Evolutionary conservation across 768 basidiomycete genomes (phyloP), one percentile per base, ranked within the genome.

Genomic region (Naganishia friedmannii): DNA sequence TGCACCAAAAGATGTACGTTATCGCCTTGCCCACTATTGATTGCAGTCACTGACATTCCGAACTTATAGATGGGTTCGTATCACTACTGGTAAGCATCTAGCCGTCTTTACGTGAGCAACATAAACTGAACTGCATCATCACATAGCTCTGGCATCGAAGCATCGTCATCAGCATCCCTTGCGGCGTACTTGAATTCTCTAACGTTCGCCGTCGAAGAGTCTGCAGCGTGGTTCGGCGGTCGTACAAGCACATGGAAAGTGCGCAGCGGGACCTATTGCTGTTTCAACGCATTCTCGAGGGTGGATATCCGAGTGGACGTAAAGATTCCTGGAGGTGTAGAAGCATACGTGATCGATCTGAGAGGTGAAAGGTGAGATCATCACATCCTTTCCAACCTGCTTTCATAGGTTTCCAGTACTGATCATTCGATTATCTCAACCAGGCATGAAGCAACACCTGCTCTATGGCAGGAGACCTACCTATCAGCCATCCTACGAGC

Each of bases 101-200:
- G 13, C 6, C 28, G 29, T 39, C 19, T 3, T 34, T 42, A 5
- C 51, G 7, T 28, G 6, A 46, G 21, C 32, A 9, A 39, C 37
- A 70, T 32, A n/a, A 2, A 19, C 66, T 66, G 53, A 56, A 28
- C 32, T 28, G 15, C 17, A n/a, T 42, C 56, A 46, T 10, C 58
- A n/a, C 8, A 21, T 68, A 87, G 96, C 69, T 99, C 96, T 0
- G 95, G 96, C n/a, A 92, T 99, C 65, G 96, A 99, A 81, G 93
- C 95, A 0, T 97, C 93, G 21, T 96, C 95, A 7, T 97, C 94
- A 23, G 96, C 96, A 3, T 95, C 93, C 0, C 86, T 99, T 32
- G 96, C 96, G 5, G 95, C 96, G 13, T 99, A 99, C 82, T 90
- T 98, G 82, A 98, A 99, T 83, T 96, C 93, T 28, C 85, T 98